Percentiles rank a stretch among this genome's conserved stretches.
phyloP scores from a whole-genome alignment of 345 rosid species.

The Eucalyptus erythrocorys region DNA sequence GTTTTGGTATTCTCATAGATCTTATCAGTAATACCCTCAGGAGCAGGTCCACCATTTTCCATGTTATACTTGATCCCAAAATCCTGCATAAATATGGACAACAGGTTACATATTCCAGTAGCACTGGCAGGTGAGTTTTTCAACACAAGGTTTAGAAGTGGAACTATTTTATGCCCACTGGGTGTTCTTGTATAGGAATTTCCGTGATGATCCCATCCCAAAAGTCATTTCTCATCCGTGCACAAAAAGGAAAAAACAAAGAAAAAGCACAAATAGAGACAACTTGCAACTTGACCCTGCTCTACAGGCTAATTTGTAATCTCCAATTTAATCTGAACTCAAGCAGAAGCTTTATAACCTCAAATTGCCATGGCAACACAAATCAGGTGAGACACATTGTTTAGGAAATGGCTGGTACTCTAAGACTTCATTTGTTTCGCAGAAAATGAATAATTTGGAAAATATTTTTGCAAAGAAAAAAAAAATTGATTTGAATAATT shows the following conservation, averaged over 20 bases:
- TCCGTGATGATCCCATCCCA: not conserved
- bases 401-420: not conserved
- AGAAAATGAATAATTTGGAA: not conserved
- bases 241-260: not conserved
- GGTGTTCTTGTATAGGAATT: not conserved
- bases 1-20: slow-evolving; percentile 92
- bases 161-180: not conserved
- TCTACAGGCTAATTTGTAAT: not conserved
- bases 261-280: not conserved
- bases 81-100: slow-evolving; percentile 34
- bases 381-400: not conserved
- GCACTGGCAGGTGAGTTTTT: not conserved
- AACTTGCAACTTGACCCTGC: not conserved
- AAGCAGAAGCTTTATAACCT: not conserved
- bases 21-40: slow-evolving; percentile 88
- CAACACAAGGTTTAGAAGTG: not conserved
- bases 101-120: not conserved
- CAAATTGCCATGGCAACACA: not conserved
- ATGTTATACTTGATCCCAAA: slow-evolving; percentile 99
- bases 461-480: too few species aligned
- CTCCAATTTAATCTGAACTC: not conserved
- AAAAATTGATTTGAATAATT: too few species aligned
- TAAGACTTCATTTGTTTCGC: not conserved
- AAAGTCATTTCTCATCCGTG: not conserved
- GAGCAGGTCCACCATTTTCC: slow-evolving; percentile 99